Base-by-base conservation (phyloP, 495 filamentous ascomycete genomes). In the Penicillium nucicola region DNA sequence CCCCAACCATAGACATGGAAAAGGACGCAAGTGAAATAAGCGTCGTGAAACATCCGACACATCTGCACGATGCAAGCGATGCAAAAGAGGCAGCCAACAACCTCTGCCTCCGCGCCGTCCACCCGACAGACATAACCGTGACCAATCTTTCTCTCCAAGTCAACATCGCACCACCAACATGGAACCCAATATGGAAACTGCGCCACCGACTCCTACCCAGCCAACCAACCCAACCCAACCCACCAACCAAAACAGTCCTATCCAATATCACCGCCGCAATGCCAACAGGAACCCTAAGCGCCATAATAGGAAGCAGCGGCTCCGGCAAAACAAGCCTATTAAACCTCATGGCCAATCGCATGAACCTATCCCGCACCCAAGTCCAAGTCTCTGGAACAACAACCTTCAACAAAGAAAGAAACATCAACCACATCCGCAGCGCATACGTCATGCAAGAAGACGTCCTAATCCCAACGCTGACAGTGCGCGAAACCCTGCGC, bases 361-460 rank as follows among this genome's bases (percentile, higher is more conserved):
- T 88, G 65, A 64, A 74, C 9, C 76, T 80, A 30, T 70, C 70
- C 7, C 25, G 25, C 5, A 28, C 25, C 11, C 72, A 75, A 32
- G 66, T 87, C 2, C 69, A 73, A 13, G 75, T 76, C 17, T 67
- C 67, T 10, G 85, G 85, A 2, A 57, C 56, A 1, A 77, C 79
- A 0, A 77, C 72, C 0, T 87, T 83, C 59, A 87, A 86, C 58
- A 79, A 71, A 2, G 57, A 67, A 39, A 45, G 70, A 17, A 67
- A 81, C n/a, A 64, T 84, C 14, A 65, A 75, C 11, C 74, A 61
- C 45, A 67, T 84, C 10, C 69, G 81, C 22, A 82, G 82, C 52
- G 83, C 86, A 50, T 89, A 88, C 65, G 83, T 89, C 13, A 87
- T 88, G 83, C 87, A 89, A 57, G 82, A 89, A 43, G 87, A 90